Conservation (phyloP, 768 basidiomycete genomes). For the Boletus vinaceobasis region DNA sequence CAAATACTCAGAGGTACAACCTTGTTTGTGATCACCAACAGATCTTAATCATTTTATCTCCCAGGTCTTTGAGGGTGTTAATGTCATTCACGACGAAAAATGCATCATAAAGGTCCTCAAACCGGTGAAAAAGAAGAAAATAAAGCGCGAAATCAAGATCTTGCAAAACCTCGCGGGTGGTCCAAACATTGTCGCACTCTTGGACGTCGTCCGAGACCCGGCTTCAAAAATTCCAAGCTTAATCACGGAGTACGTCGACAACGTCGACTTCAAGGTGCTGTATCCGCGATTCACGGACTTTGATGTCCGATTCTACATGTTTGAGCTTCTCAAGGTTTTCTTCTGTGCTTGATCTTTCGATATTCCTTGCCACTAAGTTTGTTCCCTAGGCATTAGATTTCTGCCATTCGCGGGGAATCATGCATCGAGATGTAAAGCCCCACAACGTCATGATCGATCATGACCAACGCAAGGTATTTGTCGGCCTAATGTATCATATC, state of each 20-base stretch:
- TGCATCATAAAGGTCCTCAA: constrained; percentile 99
- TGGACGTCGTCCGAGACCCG: constrained; percentile 95
- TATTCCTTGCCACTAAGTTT: background rate
- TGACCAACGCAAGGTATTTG: constrained; percentile 82
- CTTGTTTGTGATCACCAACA: constrained; percentile 3
- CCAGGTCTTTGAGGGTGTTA: constrained; percentile 91
- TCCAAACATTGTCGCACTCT: constrained; percentile 87
- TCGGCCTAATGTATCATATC: constrained; percentile 5
- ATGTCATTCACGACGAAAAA: constrained; percentile 87
- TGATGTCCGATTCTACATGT: constrained; percentile 96
- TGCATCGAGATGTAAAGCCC: constrained; percentile 98
- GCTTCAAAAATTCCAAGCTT: constrained; percentile 96
- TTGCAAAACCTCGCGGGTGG: constrained; percentile 95
- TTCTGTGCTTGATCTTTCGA: constrained; percentile 1
- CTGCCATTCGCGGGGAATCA: constrained; percentile 98
- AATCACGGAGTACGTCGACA: constrained; percentile 97
- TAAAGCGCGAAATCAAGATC: constrained; percentile 98
- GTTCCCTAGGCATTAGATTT: constrained; percentile 80
- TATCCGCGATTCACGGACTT: constrained; percentile 95
- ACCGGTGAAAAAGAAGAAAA: constrained; percentile 99
- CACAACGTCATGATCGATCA: constrained; percentile 99
- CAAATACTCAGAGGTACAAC: constrained; percentile 86
- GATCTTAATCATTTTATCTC: constrained; percentile 13
- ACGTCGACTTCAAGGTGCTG: constrained; percentile 94
- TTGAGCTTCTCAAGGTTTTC: constrained; percentile 86